Percentiles rank a stretch among this genome's conserved stretches.
Conservation (phyloP, 306 rosid genomes). For the Hylodesmum podocarpum region DNA sequence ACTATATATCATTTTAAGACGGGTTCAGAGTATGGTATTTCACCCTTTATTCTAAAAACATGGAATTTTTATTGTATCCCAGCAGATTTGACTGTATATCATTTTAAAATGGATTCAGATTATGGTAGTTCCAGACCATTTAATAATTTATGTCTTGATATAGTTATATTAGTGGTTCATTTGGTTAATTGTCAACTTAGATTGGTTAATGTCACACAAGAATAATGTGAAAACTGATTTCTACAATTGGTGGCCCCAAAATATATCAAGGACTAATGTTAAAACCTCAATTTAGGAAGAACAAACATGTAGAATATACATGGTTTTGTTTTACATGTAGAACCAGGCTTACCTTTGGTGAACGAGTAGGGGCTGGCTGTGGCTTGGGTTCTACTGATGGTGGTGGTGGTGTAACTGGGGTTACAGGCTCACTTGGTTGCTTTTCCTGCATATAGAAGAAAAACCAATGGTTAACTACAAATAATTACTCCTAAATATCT, state of each 20-base stretch:
- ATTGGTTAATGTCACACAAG: neutral
- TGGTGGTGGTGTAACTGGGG: slow-evolving; percentile 23
- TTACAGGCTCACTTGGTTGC: neutral
- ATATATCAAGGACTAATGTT: neutral
- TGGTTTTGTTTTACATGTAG: neutral
- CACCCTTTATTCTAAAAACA: too few relatives aligned
- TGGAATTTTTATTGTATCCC: too few relatives aligned
- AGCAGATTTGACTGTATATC: too few relatives aligned
- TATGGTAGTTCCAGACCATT: too few relatives aligned
- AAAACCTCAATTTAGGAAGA: neutral
- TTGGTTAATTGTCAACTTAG: neutral
- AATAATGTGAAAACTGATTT: neutral
- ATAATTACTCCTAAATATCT: neutral
- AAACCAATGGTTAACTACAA: neutral
- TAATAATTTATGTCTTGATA: too few relatives aligned
- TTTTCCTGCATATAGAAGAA: slow-evolving; percentile 13
- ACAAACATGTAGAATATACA: neutral
- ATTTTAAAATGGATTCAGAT: too few relatives aligned
- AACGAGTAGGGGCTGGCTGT: neutral
- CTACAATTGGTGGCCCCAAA: neutral
- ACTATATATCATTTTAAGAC: too few relatives aligned
- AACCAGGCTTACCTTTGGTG: slow-evolving; percentile 36
- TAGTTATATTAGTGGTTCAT: neutral
- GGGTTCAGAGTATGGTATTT: too few relatives aligned
- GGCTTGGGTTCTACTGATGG: neutral